Base-by-base conservation (phyloP, 2,329 filamentous ascomycete genomes). In the Cytospora leucostoma region DNA sequence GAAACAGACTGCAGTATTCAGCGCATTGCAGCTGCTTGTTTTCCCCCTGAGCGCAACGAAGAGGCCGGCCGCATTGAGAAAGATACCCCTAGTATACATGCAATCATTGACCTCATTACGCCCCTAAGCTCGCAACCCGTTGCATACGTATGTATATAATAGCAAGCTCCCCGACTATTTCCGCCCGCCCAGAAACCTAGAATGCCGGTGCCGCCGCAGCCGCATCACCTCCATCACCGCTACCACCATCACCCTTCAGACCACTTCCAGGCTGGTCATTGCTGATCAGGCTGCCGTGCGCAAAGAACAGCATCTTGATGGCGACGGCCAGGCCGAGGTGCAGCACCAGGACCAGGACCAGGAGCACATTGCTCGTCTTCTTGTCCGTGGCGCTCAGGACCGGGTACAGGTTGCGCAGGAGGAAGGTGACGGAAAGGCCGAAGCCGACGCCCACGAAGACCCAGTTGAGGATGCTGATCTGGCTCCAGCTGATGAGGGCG, bases 231-330 rank as follows among this genome's bases (percentile, higher is more conserved):
- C 60, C 64, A 34, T 59, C 65, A n/a, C 59, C 62, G 21, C 57
- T 17, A 44, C 44, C 40, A 15, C 40, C 44, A 12, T 12, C 44
- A 21, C 44, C 61, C 12, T 38, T 67, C 4, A 59, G 62, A 32
- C 67, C 68, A 49, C 66, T 64, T 4, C 60, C 68, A 6, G 67
- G 66, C 58, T 72, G 64, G 54, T 64, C 55, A 37, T 66, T 59
- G 40, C 50, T 57, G 51, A 81, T 81, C 57, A 86, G 85, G 76
- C 89, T 92, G 56, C 84, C 87, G 69, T 91, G 88, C 69, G 93
- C 93, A 78, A 99, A 99, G 84, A 98, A 98, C 34, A 98, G 79
- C 64, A 97, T 89, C 83, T 98, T 98, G 78, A 99, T 98, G 5
- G 94, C 91, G 71, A 98, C 86, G 1, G 94, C 87, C 68, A 99